Conservation (phyloP, 2,329 filamentous ascomycete genomes). For the Exserohilum turcica region DNA sequence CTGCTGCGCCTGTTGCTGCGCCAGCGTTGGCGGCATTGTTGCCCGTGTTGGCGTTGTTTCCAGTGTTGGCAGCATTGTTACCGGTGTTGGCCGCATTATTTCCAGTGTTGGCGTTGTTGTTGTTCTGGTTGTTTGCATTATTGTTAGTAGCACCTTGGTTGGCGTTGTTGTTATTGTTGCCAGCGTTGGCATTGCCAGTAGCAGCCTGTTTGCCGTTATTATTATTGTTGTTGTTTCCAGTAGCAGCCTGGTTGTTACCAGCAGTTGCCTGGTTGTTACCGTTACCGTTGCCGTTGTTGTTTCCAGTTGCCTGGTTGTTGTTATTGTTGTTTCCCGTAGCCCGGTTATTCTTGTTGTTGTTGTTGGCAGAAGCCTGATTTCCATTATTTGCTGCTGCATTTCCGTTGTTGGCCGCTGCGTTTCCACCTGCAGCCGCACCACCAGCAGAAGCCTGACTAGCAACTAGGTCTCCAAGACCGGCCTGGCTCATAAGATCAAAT, state of each 20-base stretch:
- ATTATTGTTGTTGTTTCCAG: constrained; percentile 10
- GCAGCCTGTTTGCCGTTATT: constrained; percentile 12
- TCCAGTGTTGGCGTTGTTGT: constrained; percentile 8
- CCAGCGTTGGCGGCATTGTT: constrained; percentile 22
- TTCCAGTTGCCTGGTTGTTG: constrained; percentile 12
- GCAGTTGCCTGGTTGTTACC: neutral
- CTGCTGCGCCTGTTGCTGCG: constrained; percentile 15
- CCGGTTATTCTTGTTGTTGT: constrained; percentile 16
- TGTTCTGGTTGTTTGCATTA: neutral
- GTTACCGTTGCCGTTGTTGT: neutral
- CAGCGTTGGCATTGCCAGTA: constrained; percentile 1
- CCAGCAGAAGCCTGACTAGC: constrained; percentile 45
- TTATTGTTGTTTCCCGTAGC: constrained; percentile 16
- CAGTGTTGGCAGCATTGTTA: constrained; percentile 19
- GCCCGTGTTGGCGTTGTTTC: constrained; percentile 19
- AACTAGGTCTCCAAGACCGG: constrained; percentile 69
- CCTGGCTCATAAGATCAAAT: constrained; percentile 65
- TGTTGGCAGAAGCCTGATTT: constrained; percentile 4
- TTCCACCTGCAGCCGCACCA: constrained; percentile 24
- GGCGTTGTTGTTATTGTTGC: constrained; percentile 21
- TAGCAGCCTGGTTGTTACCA: neutral
- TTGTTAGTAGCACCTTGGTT: constrained; percentile 3
- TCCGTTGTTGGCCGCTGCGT: neutral
- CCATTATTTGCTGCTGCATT: neutral
- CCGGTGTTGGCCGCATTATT: constrained; percentile 18